These are phyloP conservation scores for Agaricus sinodeliciosus DNA, from an alignment of 768 basidiomycete species.

Conservation along the genomic window DNA sequence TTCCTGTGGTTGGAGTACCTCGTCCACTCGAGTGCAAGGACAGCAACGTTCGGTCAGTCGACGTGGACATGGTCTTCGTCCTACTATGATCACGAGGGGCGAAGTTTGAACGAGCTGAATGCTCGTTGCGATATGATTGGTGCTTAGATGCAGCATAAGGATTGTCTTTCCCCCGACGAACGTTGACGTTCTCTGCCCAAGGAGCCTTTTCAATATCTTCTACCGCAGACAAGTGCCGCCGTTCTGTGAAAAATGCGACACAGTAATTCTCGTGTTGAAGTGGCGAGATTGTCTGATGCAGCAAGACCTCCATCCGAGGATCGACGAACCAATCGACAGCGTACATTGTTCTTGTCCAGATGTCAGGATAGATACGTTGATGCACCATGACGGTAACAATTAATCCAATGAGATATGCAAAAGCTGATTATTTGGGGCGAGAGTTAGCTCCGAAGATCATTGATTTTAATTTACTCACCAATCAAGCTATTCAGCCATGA, in stretches of 20 bases:
- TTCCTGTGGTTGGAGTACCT: constrained; percentile 13
- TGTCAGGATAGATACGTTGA: constrained; percentile 28
- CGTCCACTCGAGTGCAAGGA: not conserved
- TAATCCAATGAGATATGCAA: constrained; percentile 51
- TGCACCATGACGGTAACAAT: constrained; percentile 43
- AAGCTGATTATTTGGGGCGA: constrained; percentile 12
- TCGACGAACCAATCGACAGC: constrained; percentile 51
- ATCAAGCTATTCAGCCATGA: constrained; percentile 43
- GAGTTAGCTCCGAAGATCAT: not conserved
- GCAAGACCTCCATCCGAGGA: not conserved
- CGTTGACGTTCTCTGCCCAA: constrained; percentile 39
- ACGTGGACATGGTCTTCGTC: not conserved
- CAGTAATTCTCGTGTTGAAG: constrained; percentile 14
- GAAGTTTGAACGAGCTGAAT: not conserved
- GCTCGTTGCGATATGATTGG: not conserved
- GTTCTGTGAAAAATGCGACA: constrained; percentile 21
- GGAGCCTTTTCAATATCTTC: constrained; percentile 26
- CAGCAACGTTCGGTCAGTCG: not conserved
- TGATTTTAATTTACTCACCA: constrained; percentile 26
- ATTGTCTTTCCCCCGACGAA: constrained; percentile 50
- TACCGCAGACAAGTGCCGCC: constrained; percentile 13
- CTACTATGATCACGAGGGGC: not conserved
- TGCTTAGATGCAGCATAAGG: constrained; percentile 35
- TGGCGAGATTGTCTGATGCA: constrained; percentile 2
- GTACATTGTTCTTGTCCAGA: constrained; percentile 51